Evolutionary conservation across 2,329 filamentous ascomycete species (phyloP).

Genomic region (Westerdykella sp.): DNA sequence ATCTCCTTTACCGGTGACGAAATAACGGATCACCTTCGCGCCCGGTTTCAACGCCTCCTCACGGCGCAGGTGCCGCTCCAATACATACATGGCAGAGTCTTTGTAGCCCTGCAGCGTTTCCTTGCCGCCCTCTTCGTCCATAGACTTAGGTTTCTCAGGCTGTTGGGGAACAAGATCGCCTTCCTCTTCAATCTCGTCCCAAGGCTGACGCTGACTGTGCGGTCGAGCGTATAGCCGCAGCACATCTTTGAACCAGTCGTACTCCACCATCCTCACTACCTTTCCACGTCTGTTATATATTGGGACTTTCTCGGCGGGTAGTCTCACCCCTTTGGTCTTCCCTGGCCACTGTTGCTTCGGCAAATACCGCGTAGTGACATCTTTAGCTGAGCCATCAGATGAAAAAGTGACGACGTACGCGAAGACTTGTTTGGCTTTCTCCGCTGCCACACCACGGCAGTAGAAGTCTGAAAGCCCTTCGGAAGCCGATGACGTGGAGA

Average conservation of each 20-base stretch:
- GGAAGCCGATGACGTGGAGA: slow-evolving; percentile 57
- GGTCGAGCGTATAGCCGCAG: slow-evolving; percentile 66
- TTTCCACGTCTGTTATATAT: slow-evolving; percentile 73
- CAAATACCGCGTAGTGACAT: slow-evolving; percentile 88
- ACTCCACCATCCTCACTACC: slow-evolving; percentile 66
- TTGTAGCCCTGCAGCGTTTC: slow-evolving; percentile 82
- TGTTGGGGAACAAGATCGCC: slow-evolving; percentile 69
- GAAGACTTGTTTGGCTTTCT: slow-evolving; percentile 81
- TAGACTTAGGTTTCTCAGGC: slow-evolving; percentile 56
- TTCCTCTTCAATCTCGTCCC: slow-evolving; percentile 73
- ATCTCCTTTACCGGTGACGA: slow-evolving; percentile 68
- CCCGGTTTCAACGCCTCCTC: slow-evolving; percentile 77
- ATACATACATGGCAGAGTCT: slow-evolving; percentile 73
- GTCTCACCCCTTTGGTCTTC: slow-evolving; percentile 77
- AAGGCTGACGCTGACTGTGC: slow-evolving; percentile 52
- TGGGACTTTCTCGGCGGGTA: slow-evolving; percentile 73
- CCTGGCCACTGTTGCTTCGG: slow-evolving; percentile 77
- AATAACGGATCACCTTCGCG: slow-evolving; percentile 65
- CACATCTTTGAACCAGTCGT: slow-evolving; percentile 81
- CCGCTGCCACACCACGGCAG: slow-evolving; percentile 73
- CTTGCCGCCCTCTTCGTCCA: slow-evolving; percentile 65
- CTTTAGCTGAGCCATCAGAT: slow-evolving; percentile 81
- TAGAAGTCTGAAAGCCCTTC: slow-evolving; percentile 72
- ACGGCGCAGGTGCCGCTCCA: slow-evolving; percentile 79
- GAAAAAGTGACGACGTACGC: slow-evolving; percentile 83